Evolutionary conservation across 257 asterid species (phyloP), one percentile per base, ranked within the genome.

Genomic region (Penstemon barbatus): DNA sequence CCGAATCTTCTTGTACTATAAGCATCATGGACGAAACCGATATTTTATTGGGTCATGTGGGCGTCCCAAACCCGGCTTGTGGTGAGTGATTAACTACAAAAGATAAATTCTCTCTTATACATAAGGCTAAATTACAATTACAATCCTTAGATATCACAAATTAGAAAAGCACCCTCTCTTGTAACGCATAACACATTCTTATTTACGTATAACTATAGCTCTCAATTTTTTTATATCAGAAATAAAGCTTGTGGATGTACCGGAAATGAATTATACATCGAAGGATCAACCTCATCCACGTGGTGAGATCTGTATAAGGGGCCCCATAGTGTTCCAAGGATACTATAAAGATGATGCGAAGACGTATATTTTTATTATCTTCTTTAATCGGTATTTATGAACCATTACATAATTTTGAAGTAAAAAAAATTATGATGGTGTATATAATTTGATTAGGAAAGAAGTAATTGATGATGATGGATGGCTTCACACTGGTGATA

Each of bases 401-500:
- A 1, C 12, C 41, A 7, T 25, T 9, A 10, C 15, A 6, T 7
- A 8, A 7, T 68, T 81, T 64, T 61, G 78, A 55, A 64, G 49
- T 72, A 37, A 62, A 52, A 60, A 4, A 44, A 51, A 66, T 48
- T 42, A 73, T 71, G 65, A 77, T 70, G 61, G 65, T 71, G 57
- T 57, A 66, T 48, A 9, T 56, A 37, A 55, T 72, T 61, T 74
- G 71, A 10, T 15, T 87, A 93, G 99, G 91, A 87, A 83, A 78
- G 97, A 93, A 86, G 97, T 88, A 51, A 57, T 80, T 8, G 99
- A 93, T 61, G 86, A 69, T 57, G 99, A 90, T 0, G 85, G 86
- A 45, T 93, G 99, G 99, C 79, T 93, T 80, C 95, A 93, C 75
- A 88, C 99, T 0, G 99, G 99, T 71, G 99, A 93, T 84, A 93